Evolutionary conservation across 345 rosid species (phyloP).

Genomic region (Lagerstroemia speciosa): DNA sequence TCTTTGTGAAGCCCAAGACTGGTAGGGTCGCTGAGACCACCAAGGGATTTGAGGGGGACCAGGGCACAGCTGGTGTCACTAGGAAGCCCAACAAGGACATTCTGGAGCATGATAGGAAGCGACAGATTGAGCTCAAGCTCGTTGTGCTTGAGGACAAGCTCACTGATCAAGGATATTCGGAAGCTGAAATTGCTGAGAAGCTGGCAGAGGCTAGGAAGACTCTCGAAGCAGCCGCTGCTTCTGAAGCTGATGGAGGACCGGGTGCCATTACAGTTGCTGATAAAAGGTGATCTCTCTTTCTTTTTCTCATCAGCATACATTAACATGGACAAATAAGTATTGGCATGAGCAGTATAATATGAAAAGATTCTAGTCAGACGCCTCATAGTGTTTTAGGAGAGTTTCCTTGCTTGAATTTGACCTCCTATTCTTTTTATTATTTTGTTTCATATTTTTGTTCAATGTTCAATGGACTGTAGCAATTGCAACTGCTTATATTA

Average conservation of each 20-base stretch:
- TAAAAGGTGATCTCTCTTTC: conserved; percentile 21
- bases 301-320: background rate
- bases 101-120: conserved; percentile 85
- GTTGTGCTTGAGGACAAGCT: conserved; percentile 74
- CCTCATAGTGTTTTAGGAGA: background rate
- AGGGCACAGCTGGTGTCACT: conserved; percentile 78
- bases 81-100: conserved; percentile 78
- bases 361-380: background rate
- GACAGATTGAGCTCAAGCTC: conserved; percentile 87
- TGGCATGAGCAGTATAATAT: too few relatives aligned
- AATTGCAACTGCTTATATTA: background rate
- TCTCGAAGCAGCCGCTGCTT: conserved; percentile 50
- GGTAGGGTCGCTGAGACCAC: conserved; percentile 49
- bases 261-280: conserved; percentile 17
- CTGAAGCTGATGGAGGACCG: conserved; percentile 30
- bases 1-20: conserved; percentile 66
- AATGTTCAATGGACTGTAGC: too few relatives aligned
- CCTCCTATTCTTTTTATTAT: too few relatives aligned
- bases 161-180: conserved; percentile 67
- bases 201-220: conserved; percentile 62
- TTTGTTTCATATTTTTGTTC: background rate
- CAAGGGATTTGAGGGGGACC: conserved; percentile 62
- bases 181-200: conserved; percentile 71
- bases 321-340: background rate
- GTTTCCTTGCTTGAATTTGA: background rate